phyloP scores from a whole-genome alignment of 2,329 filamentous ascomycete genomes.

The Stemphylium vesicarium region DNA sequence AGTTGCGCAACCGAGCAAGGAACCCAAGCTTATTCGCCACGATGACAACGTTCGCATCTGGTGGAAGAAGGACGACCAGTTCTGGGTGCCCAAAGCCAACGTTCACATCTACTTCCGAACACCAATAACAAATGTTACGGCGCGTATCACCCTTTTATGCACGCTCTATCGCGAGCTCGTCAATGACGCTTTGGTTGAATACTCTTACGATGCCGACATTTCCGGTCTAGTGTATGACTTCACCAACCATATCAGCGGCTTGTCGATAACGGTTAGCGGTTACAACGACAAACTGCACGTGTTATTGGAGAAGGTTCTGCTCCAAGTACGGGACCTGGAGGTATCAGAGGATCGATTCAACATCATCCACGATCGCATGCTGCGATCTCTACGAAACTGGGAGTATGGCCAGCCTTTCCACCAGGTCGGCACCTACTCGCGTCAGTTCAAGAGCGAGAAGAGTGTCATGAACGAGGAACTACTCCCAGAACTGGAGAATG shows the following conservation, averaged over 20 bases:
- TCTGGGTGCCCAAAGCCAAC: conserved; percentile 96
- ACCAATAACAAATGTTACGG: conserved; percentile 78
- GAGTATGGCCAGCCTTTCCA: conserved; percentile 88
- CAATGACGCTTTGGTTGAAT: conserved; percentile 86
- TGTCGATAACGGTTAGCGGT: conserved; percentile 80
- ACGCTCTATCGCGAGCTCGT: conserved; percentile 85
- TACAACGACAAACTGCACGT: conserved; percentile 98
- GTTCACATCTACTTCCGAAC: conserved; percentile 81
- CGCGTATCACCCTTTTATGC: conserved; percentile 78
- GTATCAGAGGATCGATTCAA: conserved; percentile 87
- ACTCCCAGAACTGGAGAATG: conserved; percentile 73
- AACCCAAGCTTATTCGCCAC: conserved; percentile 83
- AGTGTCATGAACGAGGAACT: conserved; percentile 82
- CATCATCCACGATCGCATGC: conserved; percentile 85
- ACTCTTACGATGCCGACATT: conserved; percentile 94
- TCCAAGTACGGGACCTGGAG: conserved; percentile 82
- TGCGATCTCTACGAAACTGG: conserved; percentile 81
- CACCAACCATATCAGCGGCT: conserved; percentile 71
- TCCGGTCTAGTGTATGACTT: conserved; percentile 86
- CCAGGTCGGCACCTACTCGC: conserved; percentile 82
- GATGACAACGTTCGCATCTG: conserved; percentile 82
- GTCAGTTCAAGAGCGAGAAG: conserved; percentile 78
- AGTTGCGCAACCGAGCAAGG: conserved; percentile 72
- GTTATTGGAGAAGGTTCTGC: conserved; percentile 84
- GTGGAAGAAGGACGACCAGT: conserved; percentile 98